Percentiles rank a stretch among this genome's conserved stretches.
Evolutionary conservation across 176 grass and related monocot genomes (phyloP).

Genomic region (Cocos nucifera): DNA sequence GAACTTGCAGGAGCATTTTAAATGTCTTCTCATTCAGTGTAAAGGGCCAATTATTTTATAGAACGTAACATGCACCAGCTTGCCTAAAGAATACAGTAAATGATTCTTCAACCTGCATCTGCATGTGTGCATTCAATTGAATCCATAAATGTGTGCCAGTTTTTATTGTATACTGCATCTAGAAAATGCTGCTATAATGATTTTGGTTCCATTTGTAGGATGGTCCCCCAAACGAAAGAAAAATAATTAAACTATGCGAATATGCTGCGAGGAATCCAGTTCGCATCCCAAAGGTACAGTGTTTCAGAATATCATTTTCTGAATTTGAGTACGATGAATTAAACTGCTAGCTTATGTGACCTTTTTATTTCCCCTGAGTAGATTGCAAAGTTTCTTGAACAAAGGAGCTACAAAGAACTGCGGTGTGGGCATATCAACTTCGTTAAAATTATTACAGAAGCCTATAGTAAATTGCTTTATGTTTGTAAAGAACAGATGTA

Average conservation of each 20-base stretch:
- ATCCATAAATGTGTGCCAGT: too few species aligned
- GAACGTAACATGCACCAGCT: too few species aligned
- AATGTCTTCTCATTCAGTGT: too few species aligned
- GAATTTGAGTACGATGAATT: neutral
- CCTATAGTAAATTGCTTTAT: conserved; percentile 79
- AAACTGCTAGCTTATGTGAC: conserved; percentile 13
- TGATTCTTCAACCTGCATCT: too few species aligned
- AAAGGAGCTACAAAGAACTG: conserved; percentile 83
- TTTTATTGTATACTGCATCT: neutral
- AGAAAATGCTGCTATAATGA: neutral
- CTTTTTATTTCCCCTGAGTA: conserved; percentile 16
- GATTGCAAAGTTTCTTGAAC: conserved; percentile 94
- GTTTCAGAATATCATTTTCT: neutral
- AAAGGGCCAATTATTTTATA: too few species aligned
- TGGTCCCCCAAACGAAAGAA: conserved; percentile 71
- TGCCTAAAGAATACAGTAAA: too few species aligned
- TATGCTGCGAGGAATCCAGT: conserved; percentile 94
- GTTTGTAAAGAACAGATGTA: conserved; percentile 94
- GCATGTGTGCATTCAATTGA: too few species aligned
- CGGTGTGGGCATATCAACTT: conserved; percentile 56
- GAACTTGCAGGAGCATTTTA: too few species aligned
- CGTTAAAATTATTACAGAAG: conserved; percentile 88
- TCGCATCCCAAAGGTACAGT: conserved; percentile 75
- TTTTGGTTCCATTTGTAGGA: conserved; percentile 39
- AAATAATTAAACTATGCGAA: conserved; percentile 92